phyloP scores from a whole-genome alignment of 495 filamentous ascomycete genomes.

The Glonium stellatum region DNA sequence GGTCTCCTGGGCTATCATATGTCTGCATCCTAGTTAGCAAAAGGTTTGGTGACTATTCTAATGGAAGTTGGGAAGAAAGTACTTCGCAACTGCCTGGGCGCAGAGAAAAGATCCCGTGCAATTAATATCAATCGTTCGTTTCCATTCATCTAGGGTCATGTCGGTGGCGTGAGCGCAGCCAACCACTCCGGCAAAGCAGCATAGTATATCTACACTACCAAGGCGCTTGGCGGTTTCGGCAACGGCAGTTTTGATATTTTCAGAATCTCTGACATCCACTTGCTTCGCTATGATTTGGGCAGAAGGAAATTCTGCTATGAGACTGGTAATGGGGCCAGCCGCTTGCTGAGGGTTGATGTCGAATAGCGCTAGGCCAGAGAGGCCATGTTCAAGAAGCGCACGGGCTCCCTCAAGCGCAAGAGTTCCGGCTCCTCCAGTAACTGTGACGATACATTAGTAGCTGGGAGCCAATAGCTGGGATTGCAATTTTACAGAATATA shows the following conservation, averaged over 20 bases:
- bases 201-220: conserved; percentile 51
- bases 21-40: no score
- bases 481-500: not conserved
- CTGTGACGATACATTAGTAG: conserved; percentile 23
- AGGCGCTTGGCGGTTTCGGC: conserved; percentile 36
- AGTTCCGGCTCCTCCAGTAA: conserved; percentile 66
- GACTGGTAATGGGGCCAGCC: conserved; percentile 35
- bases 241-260: conserved; percentile 39
- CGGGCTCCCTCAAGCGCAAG: conserved; percentile 52
- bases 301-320: conserved; percentile 49
- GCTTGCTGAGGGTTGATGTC: conserved; percentile 49
- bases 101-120: conserved; percentile 61
- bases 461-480: not conserved
- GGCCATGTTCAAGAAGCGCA: conserved; percentile 67
- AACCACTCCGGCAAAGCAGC: conserved; percentile 64
- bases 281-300: conserved; percentile 42
- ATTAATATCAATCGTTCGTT: conserved; percentile 58
- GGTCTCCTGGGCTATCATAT: conserved; percentile 28
- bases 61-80: conserved; percentile 34
- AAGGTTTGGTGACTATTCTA: no score
- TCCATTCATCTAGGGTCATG: conserved; percentile 50
- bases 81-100: conserved; percentile 55
- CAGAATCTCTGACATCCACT: conserved; percentile 53
- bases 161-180: conserved; percentile 51
- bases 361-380: conserved; percentile 53